Conservation (phyloP, 306 rosid genomes). For the Quercus parvula region DNA sequence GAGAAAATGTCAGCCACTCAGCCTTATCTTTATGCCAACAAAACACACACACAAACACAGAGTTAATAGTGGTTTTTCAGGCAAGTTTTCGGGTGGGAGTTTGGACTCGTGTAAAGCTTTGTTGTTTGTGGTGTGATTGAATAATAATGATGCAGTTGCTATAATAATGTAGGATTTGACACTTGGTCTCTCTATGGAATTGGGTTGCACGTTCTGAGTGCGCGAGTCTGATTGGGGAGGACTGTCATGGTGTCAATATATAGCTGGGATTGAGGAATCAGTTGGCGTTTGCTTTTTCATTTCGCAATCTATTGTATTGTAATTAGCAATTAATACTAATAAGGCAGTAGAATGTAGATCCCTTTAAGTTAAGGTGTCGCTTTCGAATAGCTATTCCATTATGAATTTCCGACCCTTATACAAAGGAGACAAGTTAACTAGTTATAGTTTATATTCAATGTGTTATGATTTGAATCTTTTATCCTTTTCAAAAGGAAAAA, state of each 20-base stretch:
- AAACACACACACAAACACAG: neutral
- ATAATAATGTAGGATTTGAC: conserved; percentile 34
- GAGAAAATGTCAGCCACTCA: conserved; percentile 11
- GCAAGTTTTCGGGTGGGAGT: conserved; percentile 32
- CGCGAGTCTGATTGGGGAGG: neutral
- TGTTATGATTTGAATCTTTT: too few relatives aligned
- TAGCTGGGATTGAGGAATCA: conserved; percentile 2
- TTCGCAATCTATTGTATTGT: too few relatives aligned
- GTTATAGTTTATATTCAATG: too few relatives aligned
- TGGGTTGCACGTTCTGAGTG: conserved; percentile 31
- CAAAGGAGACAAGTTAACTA: too few relatives aligned
- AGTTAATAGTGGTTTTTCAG: neutral
- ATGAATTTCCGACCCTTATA: too few relatives aligned
- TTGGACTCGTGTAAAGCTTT: conserved; percentile 26
- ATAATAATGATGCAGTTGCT: conserved; percentile 18
- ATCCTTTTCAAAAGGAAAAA: too few relatives aligned
- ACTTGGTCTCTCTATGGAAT: conserved; percentile 27
- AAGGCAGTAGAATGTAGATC: too few relatives aligned
- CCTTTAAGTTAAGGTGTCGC: too few relatives aligned
- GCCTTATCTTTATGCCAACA: conserved; percentile 1
- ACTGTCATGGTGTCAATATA: neutral
- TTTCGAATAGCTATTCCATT: too few relatives aligned
- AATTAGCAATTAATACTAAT: too few relatives aligned
- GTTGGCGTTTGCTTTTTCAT: neutral
- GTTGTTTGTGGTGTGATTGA: conserved; percentile 27